phyloP scores from a whole-genome alignment of 1,284 basidiomycete genomes.

The Moesziomyces globuligerus region DNA sequence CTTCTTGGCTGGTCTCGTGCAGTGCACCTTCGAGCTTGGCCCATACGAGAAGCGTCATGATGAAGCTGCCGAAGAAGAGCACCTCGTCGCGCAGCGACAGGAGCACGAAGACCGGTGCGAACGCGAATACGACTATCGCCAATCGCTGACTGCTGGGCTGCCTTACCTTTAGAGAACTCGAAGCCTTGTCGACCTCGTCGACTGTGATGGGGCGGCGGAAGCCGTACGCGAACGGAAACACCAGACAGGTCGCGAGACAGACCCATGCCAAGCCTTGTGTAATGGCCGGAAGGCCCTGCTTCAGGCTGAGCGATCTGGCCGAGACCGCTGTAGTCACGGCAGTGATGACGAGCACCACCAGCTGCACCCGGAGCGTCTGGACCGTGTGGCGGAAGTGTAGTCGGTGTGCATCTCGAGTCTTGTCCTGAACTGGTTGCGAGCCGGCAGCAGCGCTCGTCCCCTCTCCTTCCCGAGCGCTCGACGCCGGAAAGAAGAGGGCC shows the following conservation, averaged over 20 bases:
- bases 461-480: background rate
- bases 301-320: conserved; percentile 74
- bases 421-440: background rate
- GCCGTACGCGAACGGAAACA: conserved; percentile 55
- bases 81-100: conserved; percentile 85
- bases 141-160: conserved; percentile 64
- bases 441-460: background rate
- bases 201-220: conserved; percentile 66
- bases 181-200: background rate
- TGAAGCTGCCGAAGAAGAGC: conserved; percentile 80
- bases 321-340: conserved; percentile 72
- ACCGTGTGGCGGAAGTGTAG: conserved; percentile 42
- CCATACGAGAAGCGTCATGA: conserved; percentile 76
- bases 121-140: conserved; percentile 69
- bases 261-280: conserved; percentile 78
- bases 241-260: conserved; percentile 69
- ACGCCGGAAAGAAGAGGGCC: conserved; percentile 28
- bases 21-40: conserved; percentile 74
- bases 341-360: conserved; percentile 70
- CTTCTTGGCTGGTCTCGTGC: conserved; percentile 14
- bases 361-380: conserved; percentile 42
- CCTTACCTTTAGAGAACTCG: background rate
- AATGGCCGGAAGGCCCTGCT: conserved; percentile 75
- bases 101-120: conserved; percentile 81
- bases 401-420: conserved; percentile 3